Evolutionary conservation across 2,329 filamentous ascomycete genomes (phyloP).

Genomic region (Colletotrichum filicis): DNA sequence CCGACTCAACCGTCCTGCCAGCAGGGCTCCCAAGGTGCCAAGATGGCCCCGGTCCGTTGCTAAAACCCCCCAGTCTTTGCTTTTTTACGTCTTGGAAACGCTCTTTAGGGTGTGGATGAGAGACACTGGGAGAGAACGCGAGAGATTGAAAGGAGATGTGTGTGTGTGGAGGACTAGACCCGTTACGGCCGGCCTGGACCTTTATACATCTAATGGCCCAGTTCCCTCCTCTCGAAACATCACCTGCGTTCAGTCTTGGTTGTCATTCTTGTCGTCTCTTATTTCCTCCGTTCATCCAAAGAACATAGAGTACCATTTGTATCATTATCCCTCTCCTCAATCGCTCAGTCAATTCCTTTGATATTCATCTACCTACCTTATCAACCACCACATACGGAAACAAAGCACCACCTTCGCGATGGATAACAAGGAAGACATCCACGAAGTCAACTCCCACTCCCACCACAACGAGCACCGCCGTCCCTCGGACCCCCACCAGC

Average conservation of each 20-base stretch:
- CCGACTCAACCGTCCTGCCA: slow-evolving; percentile 4
- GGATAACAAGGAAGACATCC: slow-evolving; percentile 23
- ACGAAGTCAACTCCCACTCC: slow-evolving; percentile 16
- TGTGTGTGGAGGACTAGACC: neutral
- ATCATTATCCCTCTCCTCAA: neutral
- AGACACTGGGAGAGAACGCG: too few relatives aligned
- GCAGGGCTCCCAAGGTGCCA: slow-evolving; percentile 18
- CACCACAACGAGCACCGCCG: slow-evolving; percentile 11
- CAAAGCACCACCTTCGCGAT: neutral
- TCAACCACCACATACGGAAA: neutral
- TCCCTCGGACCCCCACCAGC: neutral
- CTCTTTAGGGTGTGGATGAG: neutral
- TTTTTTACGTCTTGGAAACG: neutral
- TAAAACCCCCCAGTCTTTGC: slow-evolving; percentile 6
- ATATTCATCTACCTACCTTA: too few relatives aligned
- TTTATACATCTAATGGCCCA: slow-evolving; percentile 16
- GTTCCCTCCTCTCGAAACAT: neutral
- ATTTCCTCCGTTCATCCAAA: slow-evolving; percentile 2
- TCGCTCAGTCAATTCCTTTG: neutral
- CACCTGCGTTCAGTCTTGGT: neutral
- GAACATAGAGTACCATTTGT: neutral
- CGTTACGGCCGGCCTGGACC: neutral
- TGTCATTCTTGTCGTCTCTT: neutral
- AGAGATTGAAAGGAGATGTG: too few relatives aligned
- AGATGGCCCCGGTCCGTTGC: neutral